A percentile compares a stretch with the other conserved stretches of the same genome.
These are phyloP conservation scores for Diplodia corticola DNA, from an alignment of 2,329 filamentous ascomycete species.

Conservation along the genomic window DNA sequence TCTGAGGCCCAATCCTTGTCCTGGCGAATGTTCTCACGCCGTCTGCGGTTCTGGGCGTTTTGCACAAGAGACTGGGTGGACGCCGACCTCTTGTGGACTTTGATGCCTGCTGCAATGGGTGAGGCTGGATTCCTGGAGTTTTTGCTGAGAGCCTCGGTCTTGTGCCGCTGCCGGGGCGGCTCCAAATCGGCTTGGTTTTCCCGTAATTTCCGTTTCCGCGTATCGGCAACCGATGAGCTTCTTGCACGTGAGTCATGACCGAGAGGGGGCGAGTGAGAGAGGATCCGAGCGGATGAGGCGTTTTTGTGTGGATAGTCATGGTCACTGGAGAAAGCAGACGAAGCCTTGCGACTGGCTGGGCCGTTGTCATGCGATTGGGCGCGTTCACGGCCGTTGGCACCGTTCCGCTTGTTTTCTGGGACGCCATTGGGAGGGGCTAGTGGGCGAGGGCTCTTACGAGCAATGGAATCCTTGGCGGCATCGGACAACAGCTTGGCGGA, in stretches of 20 bases:
- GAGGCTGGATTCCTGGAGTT: constrained; percentile 33
- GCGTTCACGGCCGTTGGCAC: constrained; percentile 5
- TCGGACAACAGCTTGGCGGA: constrained; percentile 1
- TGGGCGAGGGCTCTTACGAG: not conserved
- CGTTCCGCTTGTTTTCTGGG: constrained; percentile 10
- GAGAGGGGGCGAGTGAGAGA: constrained; percentile 16
- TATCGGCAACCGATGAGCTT: constrained; percentile 41
- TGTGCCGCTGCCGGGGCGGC: constrained; percentile 43
- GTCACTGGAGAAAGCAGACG: constrained; percentile 21
- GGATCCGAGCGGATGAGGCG: constrained; percentile 2
- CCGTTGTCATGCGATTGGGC: constrained; percentile 14
- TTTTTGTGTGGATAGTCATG: constrained; percentile 15
- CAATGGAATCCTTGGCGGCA: not conserved
- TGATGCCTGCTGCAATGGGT: constrained; percentile 36
- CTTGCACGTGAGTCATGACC: constrained; percentile 32
- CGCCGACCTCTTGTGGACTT: constrained; percentile 41
- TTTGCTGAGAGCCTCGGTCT: constrained; percentile 37
- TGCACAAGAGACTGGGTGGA: constrained; percentile 39
- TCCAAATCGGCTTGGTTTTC: constrained; percentile 38
- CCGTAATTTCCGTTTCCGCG: constrained; percentile 43
- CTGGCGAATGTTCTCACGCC: constrained; percentile 35
- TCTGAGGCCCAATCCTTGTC: constrained; percentile 34
- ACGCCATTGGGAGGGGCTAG: constrained; percentile 18
- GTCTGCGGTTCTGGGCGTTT: constrained; percentile 35
- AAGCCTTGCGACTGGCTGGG: constrained; percentile 15